Evolutionary conservation across 2,329 filamentous ascomycete species (phyloP).

Genomic region (Simplicillium sp.): DNA sequence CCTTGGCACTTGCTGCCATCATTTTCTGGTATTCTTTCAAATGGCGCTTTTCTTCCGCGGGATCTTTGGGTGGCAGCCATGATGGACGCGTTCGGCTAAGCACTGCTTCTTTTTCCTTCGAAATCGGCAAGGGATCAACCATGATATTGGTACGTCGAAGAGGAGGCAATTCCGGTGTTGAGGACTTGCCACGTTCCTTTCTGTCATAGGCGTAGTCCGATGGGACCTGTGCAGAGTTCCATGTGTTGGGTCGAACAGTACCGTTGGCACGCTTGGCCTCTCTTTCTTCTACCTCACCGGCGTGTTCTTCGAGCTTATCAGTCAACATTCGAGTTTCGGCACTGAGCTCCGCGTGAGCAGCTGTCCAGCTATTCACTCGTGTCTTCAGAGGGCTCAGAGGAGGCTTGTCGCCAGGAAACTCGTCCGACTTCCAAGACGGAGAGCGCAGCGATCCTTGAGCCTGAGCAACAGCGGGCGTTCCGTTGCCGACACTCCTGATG

Average conservation of each 20-base stretch:
- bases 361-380: conserved; percentile 66
- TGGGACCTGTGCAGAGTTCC: conserved; percentile 24
- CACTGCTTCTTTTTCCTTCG: conserved; percentile 79
- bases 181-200: conserved; percentile 50
- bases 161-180: conserved; percentile 61
- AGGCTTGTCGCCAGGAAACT: conserved; percentile 21
- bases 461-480: conserved; percentile 49
- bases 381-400: conserved; percentile 34
- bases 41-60: conserved; percentile 83
- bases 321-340: conserved; percentile 66
- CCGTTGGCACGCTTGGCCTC: conserved; percentile 20
- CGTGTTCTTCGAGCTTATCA: conserved; percentile 71
- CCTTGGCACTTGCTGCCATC: conserved; percentile 57
- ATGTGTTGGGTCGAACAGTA: conserved; percentile 28
- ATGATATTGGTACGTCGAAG: conserved; percentile 67
- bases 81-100: conserved; percentile 72
- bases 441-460: conserved; percentile 53
- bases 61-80: conserved; percentile 80
- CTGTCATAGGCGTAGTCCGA: conserved; percentile 24
- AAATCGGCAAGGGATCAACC: conserved; percentile 75
- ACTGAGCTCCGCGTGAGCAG: conserved; percentile 58
- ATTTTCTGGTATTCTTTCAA: conserved; percentile 77
- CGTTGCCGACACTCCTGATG: conserved; percentile 50
- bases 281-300: conserved; percentile 45
- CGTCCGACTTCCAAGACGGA: conserved; percentile 42